Evolutionary conservation across 1,284 basidiomycete species (phyloP), one percentile per base, ranked within the genome.

Genomic region (Coniferiporia sulphurascens): DNA sequence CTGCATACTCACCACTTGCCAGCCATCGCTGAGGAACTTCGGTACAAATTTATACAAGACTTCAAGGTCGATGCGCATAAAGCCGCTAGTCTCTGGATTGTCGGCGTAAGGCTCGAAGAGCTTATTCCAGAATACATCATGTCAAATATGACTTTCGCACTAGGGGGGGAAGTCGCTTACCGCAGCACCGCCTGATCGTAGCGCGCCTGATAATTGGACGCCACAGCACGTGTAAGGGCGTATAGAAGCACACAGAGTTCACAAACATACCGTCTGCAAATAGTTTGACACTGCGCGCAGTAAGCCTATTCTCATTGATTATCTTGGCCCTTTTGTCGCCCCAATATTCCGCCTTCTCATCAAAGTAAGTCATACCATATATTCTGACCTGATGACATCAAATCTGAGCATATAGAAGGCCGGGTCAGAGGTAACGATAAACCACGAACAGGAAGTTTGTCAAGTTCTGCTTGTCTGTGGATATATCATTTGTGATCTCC

Each of bases 121-220:
- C 87, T 89, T 27, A 34, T 56, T 13, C 3, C 3, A 12, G 3
- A 15, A 46, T 51, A 51, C 38, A 15, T 12, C 17, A 19, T 46
- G 12, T 46, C 44, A 46, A 46, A 21, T 9, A n/a, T 17, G 9
- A 3, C 15, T 21, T n/a, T 13, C n/a, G 19, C 27, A 51, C 46
- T 22, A 46, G 12, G 19, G 48, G 56, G 36, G 27, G 54, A 59
- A 9, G 3, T 76, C 72, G 65, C 83, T 73, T 75, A 96, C 87
- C 46, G 94, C 93, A 34, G 93, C 91, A 27, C 93, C 93, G 67
- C 93, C 90, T 12, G 89, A 89, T 34, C 94, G 84, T n/a, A 97
- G 75, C 35, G 94, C 95, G 62, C 91, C 91, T 86, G 71, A 58
- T n/a, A 36, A 58, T 51, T 15, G 15, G 7, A 41, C 38, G 15